These are phyloP conservation scores for Cornus suecica DNA, from an alignment of 148 eudicot genomes.

Conservation along the genomic window DNA sequence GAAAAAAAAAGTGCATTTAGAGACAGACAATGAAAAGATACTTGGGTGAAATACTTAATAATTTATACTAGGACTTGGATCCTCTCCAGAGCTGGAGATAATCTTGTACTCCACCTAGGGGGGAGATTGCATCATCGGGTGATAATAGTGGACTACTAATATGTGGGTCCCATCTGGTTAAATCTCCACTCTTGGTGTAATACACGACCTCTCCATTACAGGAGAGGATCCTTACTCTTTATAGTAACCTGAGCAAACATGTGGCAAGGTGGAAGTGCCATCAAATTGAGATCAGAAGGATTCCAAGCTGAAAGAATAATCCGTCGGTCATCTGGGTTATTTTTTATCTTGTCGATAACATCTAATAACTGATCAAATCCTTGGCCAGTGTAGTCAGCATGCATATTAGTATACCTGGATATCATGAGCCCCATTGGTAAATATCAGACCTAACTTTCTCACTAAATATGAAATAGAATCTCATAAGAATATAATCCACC, in stretches of 20 bases:
- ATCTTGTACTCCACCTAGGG: no score
- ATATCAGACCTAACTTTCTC: not conserved
- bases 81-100: no score
- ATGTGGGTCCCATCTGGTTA: no score
- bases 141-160: no score
- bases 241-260: conserved; percentile 72
- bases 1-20: not conserved
- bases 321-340: conserved; percentile 85
- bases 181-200: no score
- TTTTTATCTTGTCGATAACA: conserved; percentile 81
- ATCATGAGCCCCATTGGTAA: not conserved
- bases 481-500: not conserved
- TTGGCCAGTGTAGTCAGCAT: conserved; percentile 87
- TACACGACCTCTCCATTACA: no score
- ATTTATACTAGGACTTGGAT: no score
- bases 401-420: conserved; percentile 81
- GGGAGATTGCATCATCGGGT: no score
- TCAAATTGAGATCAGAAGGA: conserved; percentile 76
- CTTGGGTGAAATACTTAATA: not conserved
- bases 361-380: conserved; percentile 87
- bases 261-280: conserved; percentile 98
- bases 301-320: conserved; percentile 97
- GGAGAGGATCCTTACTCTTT: no score
- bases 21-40: not conserved
- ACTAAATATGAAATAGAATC: not conserved